These are phyloP conservation scores for Fusarium sp. DNA, from an alignment of 2,329 filamentous ascomycete genomes.

Conservation along the genomic window DNA sequence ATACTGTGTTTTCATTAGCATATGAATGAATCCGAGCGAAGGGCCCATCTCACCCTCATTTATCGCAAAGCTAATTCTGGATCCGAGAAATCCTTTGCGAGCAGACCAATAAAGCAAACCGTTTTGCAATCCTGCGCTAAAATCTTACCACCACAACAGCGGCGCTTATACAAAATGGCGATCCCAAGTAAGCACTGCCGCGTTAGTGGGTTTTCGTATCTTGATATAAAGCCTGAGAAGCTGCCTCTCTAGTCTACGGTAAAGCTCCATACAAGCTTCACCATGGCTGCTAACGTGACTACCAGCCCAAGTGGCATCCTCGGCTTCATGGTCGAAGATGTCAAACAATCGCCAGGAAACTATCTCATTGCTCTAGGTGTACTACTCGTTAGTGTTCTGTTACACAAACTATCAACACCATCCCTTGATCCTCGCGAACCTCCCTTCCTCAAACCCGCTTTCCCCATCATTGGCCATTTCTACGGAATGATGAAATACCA, in stretches of 20 bases:
- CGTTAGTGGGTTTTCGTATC: not conserved
- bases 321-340: not conserved
- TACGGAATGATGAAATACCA: constrained; percentile 50
- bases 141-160: not conserved
- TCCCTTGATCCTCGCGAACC: constrained; percentile 18
- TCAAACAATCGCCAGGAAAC: constrained; percentile 15
- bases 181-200: not conserved
- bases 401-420: constrained; percentile 20
- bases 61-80: not conserved
- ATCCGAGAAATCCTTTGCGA: not conserved
- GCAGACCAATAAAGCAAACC: not conserved
- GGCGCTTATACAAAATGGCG: not conserved
- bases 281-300: not conserved
- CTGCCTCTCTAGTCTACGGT: no score
- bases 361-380: constrained; percentile 14
- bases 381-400: not conserved
- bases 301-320: not conserved
- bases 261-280: no score
- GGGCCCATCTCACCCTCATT: not conserved
- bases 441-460: constrained; percentile 17
- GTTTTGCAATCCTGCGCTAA: not conserved
- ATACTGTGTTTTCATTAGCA: not conserved
- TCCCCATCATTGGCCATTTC: constrained; percentile 54
- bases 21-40: not conserved
- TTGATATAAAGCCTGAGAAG: not conserved